Evolutionary conservation across 1,284 basidiomycete genomes (phyloP).

Genomic region (Porogramme epimiltina): DNA sequence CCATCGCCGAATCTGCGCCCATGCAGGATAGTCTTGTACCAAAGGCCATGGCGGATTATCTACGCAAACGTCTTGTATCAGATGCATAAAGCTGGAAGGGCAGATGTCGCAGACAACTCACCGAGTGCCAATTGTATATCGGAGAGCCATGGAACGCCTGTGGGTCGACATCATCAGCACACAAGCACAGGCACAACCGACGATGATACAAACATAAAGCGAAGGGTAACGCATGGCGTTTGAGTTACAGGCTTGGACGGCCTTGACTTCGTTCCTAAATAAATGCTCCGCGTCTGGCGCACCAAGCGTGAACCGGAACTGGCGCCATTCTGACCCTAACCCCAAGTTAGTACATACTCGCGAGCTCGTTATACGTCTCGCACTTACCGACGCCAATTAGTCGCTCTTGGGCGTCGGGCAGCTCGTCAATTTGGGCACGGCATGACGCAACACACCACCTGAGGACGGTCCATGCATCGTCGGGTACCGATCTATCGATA

Average conservation of each 20-base stretch:
- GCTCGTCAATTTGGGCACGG: too few species aligned
- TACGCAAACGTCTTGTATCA: too few species aligned
- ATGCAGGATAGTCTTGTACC: not conserved
- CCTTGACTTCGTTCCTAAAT: not conserved
- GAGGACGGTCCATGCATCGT: too few species aligned
- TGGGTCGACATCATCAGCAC: not conserved
- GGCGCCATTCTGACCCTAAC: too few species aligned
- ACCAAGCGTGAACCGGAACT: slow-evolving; percentile 44
- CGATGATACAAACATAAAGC: not conserved
- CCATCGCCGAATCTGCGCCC: not conserved
- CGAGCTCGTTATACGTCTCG: too few species aligned
- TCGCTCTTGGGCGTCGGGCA: not conserved
- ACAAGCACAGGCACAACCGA: not conserved
- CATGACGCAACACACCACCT: too few species aligned
- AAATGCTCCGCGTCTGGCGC: not conserved
- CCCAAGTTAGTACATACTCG: too few species aligned
- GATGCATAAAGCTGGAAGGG: too few species aligned
- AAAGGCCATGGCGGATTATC: not conserved
- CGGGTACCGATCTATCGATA: too few species aligned
- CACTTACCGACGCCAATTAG: not conserved
- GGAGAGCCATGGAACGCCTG: slow-evolving; percentile 1
- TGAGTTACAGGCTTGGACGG: not conserved
- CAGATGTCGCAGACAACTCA: too few species aligned
- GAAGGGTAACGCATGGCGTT: not conserved
- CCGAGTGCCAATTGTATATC: not conserved